Conservation (phyloP, 345 rosid genomes). For the Corymbia maculata region DNA sequence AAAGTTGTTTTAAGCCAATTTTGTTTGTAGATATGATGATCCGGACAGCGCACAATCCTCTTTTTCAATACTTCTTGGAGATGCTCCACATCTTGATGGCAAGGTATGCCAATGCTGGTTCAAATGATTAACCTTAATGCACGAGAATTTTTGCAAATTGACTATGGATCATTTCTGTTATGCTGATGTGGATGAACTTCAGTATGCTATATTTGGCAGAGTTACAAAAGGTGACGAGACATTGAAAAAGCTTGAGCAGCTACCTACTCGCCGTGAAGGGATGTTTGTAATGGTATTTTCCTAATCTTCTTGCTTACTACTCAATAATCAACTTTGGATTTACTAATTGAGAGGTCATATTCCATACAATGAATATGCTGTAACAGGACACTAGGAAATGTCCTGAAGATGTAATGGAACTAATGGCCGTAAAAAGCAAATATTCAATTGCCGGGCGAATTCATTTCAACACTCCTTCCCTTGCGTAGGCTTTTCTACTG, state of each 20-base stretch:
- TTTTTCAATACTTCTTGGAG: conserved; percentile 92
- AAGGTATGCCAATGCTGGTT: conserved; percentile 31
- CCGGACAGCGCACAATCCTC: conserved; percentile 91
- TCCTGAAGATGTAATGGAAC: not conserved
- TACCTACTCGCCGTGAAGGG: conserved; percentile 87
- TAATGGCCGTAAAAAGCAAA: not conserved
- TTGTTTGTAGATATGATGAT: conserved; percentile 49
- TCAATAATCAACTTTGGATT: not conserved
- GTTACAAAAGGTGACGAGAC: conserved; percentile 95
- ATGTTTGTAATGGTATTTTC: conserved; percentile 79
- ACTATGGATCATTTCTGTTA: not conserved
- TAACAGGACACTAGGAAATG: not conserved
- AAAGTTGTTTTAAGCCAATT: not conserved
- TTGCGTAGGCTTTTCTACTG: not conserved
- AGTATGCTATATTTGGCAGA: conserved; percentile 97
- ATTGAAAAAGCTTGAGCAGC: conserved; percentile 70
- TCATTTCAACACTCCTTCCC: not conserved
- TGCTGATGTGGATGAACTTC: conserved; percentile 8
- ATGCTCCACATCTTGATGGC: conserved; percentile 94
- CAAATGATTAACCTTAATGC: not conserved
- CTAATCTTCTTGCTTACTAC: not conserved
- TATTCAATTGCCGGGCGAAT: not conserved
- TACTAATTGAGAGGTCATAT: not conserved
- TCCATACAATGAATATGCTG: not conserved
- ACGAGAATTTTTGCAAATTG: not conserved